These are phyloP conservation scores for Hyphodiscus sp. DNA, from an alignment of 2,329 filamentous ascomycete species.

Conservation along the genomic window DNA sequence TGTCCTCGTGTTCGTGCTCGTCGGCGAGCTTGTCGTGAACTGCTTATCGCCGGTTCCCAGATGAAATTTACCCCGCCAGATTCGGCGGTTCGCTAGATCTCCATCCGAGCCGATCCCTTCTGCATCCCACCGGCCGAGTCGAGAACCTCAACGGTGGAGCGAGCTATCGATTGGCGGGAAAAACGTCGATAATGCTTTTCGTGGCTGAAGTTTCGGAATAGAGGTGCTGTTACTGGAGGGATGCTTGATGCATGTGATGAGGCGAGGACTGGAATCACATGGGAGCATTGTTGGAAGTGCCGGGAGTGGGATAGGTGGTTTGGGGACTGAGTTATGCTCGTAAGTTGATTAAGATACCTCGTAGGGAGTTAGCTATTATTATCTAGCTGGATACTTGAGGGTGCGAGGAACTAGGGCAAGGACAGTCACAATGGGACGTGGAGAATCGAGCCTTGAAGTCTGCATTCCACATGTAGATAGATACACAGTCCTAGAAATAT, in stretches of 20 bases:
- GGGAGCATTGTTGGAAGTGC: too few species aligned
- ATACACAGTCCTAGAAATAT: neutral
- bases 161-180: neutral
- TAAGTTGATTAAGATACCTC: too few species aligned
- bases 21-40: neutral
- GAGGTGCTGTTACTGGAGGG: neutral
- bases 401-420: neutral
- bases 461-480: neutral
- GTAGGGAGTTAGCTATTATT: neutral
- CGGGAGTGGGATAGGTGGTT: too few species aligned
- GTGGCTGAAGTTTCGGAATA: neutral
- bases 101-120: constrained; percentile 6
- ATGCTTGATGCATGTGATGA: neutral
- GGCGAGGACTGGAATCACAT: too few species aligned
- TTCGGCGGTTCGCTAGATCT: constrained; percentile 14
- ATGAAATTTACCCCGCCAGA: constrained; percentile 4
- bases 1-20: too few species aligned
- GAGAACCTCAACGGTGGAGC: neutral
- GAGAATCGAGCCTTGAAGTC: neutral
- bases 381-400: neutral
- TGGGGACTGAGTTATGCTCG: too few species aligned
- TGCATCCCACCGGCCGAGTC: too few species aligned
- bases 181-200: neutral
- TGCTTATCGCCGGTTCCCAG: too few species aligned
- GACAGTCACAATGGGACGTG: neutral